Percentiles rank a stretch among this genome's conserved stretches.
These are phyloP conservation scores for Moniliella sp. DNA, from an alignment of 1,284 basidiomycete species.

Conservation along the genomic window DNA sequence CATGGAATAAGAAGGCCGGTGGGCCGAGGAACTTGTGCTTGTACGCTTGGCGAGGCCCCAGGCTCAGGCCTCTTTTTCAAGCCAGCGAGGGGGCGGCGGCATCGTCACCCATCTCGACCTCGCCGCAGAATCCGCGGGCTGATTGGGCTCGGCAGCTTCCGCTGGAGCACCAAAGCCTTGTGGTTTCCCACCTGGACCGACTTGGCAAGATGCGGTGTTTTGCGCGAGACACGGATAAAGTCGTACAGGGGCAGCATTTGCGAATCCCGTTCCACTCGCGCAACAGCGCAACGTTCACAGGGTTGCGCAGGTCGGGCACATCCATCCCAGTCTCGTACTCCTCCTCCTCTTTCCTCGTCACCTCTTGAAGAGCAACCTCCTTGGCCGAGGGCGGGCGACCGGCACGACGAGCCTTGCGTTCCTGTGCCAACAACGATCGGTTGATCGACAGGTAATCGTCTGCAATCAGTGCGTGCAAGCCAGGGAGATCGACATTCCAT, in stretches of 20 bases:
- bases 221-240: no score
- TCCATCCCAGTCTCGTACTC: conserved; percentile 24
- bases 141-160: no score
- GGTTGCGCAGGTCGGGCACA: conserved; percentile 19
- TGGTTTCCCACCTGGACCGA: no score
- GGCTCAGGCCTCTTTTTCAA: no score
- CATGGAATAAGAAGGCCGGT: no score
- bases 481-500: conserved; percentile 17
- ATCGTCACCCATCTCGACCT: no score
- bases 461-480: conserved; percentile 18
- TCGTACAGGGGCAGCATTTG: conserved; percentile 21
- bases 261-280: conserved; percentile 27
- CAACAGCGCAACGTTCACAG: conserved; percentile 19
- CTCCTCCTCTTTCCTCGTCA: conserved; percentile 9
- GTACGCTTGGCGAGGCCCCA: no score
- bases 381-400: conserved; percentile 17
- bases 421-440: conserved; percentile 13
- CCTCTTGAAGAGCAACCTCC: conserved; percentile 17
- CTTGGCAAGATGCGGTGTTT: no score
- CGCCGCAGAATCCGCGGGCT: no score
- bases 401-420: conserved; percentile 13
- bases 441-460: conserved; percentile 19
- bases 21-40: no score
- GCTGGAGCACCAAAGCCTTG: no score
- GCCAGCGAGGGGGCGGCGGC: no score